Base-by-base conservation (phyloP, 148 eudicot species). In the Vaccinium darrowii region DNA sequence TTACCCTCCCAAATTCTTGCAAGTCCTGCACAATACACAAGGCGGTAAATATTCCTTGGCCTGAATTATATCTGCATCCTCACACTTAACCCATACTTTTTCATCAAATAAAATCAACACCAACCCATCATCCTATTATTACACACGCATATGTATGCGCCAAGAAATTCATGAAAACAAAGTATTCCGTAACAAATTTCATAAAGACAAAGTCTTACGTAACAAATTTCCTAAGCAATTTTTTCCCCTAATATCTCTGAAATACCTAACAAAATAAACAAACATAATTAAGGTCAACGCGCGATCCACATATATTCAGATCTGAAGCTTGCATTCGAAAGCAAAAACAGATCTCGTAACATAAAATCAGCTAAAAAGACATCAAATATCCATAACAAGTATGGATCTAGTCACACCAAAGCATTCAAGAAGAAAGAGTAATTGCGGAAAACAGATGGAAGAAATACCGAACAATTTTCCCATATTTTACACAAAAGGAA, bases 321-420 rank as follows among this genome's bases (percentile, higher is more conserved):
- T 79, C 82, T 9, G 82, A 79, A 10, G 67, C 82, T 27, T 16
- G 62, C 18, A 54, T 53, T 78, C n/a, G 23, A 30, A n/a, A 54
- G 36, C 43, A 2, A n/a, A 53, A 78, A 78, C 63, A 23, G 23
- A 52, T 12, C 6, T 39, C 0, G 71, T 13, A 12, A 49, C 30
- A 7, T 1, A 81, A 49, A n/a, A 4, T 18, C 30, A 16, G 58
- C 63, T 19, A 52, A 16, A 18, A 21, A 67, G 4, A 23, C 30
- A 71, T 72, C 78, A 72, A 47, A 72, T 25, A 19, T 19, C 30
- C 0, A 33, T 11, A 52, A 65, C 16, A 30, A 23, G 72, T 8
- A 58, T 65, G 72, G 14, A 72, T 52, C 78, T 51, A 72, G 33
- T 7, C 27, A 19, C 3, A 51, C 51, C 12, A 47, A 60, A 12